Conservation (phyloP, 352 stramenopile genomes). For the Phytophthora aleatoria region DNA sequence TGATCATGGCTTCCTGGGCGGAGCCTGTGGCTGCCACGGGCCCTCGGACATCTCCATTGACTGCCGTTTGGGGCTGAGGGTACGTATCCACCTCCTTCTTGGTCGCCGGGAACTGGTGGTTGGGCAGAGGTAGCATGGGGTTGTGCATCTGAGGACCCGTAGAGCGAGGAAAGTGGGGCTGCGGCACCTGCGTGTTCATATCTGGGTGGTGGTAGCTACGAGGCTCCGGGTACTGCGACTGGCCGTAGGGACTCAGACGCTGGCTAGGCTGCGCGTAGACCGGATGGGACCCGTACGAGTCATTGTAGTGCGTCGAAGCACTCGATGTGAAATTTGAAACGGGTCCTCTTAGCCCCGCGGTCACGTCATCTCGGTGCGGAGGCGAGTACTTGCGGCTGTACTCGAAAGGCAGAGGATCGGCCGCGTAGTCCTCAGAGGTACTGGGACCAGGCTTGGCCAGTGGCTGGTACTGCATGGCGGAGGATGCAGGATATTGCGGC, state of each 20-base stretch:
- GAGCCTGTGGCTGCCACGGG: constrained; percentile 36
- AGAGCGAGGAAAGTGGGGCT: constrained; percentile 42
- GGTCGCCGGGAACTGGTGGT: constrained; percentile 58
- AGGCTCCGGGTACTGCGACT: constrained; percentile 28
- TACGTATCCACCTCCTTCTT: constrained; percentile 50
- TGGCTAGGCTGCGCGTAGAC: constrained; percentile 31
- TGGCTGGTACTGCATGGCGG: constrained; percentile 28
- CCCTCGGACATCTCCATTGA: constrained; percentile 12
- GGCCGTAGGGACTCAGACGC: constrained; percentile 29
- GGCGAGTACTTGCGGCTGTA: constrained; percentile 63
- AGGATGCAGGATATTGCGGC: constrained; percentile 21
- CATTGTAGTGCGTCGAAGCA: constrained; percentile 27
- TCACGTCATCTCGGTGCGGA: constrained; percentile 21
- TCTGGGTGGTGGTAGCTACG: constrained; percentile 33
- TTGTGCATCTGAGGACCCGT: constrained; percentile 32
- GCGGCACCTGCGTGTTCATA: constrained; percentile 19
- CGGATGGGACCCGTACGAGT: constrained; percentile 41
- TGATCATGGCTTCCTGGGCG: constrained; percentile 84
- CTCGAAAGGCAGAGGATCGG: constrained; percentile 80
- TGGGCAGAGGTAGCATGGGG: constrained; percentile 36
- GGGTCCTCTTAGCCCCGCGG: constrained; percentile 6
- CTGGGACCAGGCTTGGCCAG: constrained; percentile 30
- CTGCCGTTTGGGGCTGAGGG: constrained; percentile 24
- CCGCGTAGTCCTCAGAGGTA: constrained; percentile 68
- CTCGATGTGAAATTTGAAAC: constrained; percentile 18